Evolutionary conservation across 164 flowering plant genomes (phyloP), one percentile per base, ranked within the genome.

Genomic region (Vitis rupestris): DNA sequence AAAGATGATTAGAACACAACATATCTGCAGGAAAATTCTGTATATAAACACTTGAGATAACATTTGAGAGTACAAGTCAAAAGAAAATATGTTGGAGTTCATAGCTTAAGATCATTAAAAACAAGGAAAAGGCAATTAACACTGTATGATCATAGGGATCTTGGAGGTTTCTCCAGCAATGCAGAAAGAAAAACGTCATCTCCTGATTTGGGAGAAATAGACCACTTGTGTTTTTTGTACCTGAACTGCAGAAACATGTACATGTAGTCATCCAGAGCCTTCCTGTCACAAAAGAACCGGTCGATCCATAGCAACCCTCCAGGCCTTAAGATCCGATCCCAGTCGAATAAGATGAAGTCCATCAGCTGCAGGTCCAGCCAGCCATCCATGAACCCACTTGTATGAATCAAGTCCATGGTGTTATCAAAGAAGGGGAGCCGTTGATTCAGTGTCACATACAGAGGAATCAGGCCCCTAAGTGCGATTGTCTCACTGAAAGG

Each of bases 201-300:
- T 19, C 76, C 81, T 0, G 97, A 86, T 72, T 90, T 92, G 3
- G 90, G 83, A 72, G 88, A 76, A 63, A 87, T 70, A 58, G 76
- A 83, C 98, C 97, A 90, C 72, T 82, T 89, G 70, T 90, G 97
- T 67, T 94, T 94, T 86, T 80, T 90, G 83, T 92, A 92, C 73
- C 94, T 85, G 78, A 94, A 85, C 82, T 94, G 94, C 82, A 88
- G 81, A 80, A 94, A 90, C 97, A 94, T 89, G 82, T 89, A 92
- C 97, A 90, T 87, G 73, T 83, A 94, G 60, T 92, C 94, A 81
- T 94, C 94, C 63, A 89, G 64, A 64, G 89, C 97, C 55, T 84
- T 87, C 72, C 78, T 84, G 10, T 78, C 77, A 68, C 98, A 92
- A 51, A 88, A 95, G 79, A 95, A 95, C 60, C 85, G 57, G 63